Percentiles rank a stretch among this genome's conserved stretches.
phyloP scores from a whole-genome alignment of 2,329 filamentous ascomycete species.

The Hypoxylon sp. region DNA sequence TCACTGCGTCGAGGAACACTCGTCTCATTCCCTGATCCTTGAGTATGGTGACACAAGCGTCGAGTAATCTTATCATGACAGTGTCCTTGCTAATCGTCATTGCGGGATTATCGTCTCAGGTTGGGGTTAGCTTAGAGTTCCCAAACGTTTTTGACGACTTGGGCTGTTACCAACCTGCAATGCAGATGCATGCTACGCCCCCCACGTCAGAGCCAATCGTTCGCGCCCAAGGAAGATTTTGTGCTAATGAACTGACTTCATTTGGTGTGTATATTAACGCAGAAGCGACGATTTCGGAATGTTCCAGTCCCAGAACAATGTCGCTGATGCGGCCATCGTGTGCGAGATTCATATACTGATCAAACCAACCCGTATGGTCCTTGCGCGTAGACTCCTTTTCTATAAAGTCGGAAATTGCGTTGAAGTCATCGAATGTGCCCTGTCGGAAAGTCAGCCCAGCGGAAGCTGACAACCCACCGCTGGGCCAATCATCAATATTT shows the following conservation, averaged over 20 bases:
- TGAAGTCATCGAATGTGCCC: constrained; percentile 64
- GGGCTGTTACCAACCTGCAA: constrained; percentile 63
- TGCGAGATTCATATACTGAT: constrained; percentile 69
- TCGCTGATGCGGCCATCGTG: constrained; percentile 65
- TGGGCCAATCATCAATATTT: constrained; percentile 65
- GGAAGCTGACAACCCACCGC: constrained; percentile 57
- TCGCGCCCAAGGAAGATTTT: constrained; percentile 70
- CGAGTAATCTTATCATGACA: constrained; percentile 68
- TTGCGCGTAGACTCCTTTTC: constrained; percentile 63
- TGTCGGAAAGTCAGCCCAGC: constrained; percentile 61
- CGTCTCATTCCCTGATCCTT: constrained; percentile 65
- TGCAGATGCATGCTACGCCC: constrained; percentile 73
- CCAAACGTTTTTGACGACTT: constrained; percentile 9
- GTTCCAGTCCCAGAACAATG: constrained; percentile 68
- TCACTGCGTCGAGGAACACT: constrained; percentile 71
- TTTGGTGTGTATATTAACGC: constrained; percentile 69
- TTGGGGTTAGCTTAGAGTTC: constrained; percentile 39
- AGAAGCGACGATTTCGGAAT: constrained; percentile 64
- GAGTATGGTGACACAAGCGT: constrained; percentile 66
- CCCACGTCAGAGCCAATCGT: constrained; percentile 67
- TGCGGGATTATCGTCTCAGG: constrained; percentile 61
- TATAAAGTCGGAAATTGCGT: constrained; percentile 65
- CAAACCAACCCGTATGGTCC: constrained; percentile 70
- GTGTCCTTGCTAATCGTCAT: constrained; percentile 63
- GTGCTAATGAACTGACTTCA: constrained; percentile 62